Base-by-base conservation (phyloP, 495 filamentous ascomycete species). In the Aspergillus hancockii region DNA sequence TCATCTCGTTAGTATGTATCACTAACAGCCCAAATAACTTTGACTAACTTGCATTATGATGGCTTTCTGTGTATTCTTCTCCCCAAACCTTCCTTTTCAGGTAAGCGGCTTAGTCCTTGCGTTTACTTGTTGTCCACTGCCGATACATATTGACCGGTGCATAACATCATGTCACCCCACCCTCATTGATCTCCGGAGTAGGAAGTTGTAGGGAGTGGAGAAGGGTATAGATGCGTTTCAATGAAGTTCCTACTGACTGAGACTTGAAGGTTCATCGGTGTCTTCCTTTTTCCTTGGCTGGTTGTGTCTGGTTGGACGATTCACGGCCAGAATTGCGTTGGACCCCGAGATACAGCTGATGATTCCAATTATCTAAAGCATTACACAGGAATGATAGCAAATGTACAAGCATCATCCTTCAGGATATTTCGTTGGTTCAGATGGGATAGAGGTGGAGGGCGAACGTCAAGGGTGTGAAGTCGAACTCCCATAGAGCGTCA, bases 161-260 rank as follows among this genome's bases (percentile, higher is more conserved):
- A 18, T 2, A 43, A 23, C 1, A 18, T 47, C 1, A 18, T 47
- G 13, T 23, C 12, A n/a, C 16, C 21, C 18, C 43, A 23, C 43
- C 8, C 8, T 19, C 43, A 21, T 8, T 23, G 12, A 5, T n/a
- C 43, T 23, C 43, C 21, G 23, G 19, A 47, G 9, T 47, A 47
- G 43, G 43, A 47, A 47, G 43, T 47, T 47, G 21, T 47, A 22
- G 43, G 43, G 43, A 23, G 43, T 47, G 43, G 43, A 47, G 41
- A 6, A 4, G n/a, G 14, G 5, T 8, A 1, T 8, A 22, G 10
- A 7, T 47, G 18, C 16, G 3, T 23, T 19, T 47, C 41, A 45
- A 19, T 45, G 34, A 36, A 10, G 9, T 2, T 36, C 8, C 12
- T 9, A 5, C 3, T 19, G n/a, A 8, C 18, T 45, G 41, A 19